These are phyloP conservation scores for Basidiobolus meristosporus DNA, from an alignment of 371 early-diverging fungal species.

Conservation along the genomic window DNA sequence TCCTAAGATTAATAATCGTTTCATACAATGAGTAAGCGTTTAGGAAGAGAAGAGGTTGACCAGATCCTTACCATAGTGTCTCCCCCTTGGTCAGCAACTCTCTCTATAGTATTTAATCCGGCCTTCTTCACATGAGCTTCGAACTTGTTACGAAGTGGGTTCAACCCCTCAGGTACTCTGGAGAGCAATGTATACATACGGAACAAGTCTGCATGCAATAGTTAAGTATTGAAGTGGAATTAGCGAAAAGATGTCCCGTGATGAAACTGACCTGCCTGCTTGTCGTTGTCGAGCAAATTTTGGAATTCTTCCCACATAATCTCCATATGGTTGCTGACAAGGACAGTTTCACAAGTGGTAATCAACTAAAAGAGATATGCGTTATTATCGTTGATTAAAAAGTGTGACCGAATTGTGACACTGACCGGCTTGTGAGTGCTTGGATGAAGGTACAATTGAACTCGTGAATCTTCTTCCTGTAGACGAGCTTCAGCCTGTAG, in stretches of 20 bases:
- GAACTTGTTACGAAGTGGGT: constrained; percentile 61
- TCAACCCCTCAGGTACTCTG: constrained; percentile 65
- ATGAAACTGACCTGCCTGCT: constrained; percentile 48
- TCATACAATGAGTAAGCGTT: no score
- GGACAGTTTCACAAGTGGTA: constrained; percentile 56
- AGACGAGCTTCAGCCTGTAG: constrained; percentile 64
- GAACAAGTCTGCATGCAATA: constrained; percentile 49
- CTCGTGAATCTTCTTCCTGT: constrained; percentile 74
- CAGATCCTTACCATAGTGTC: constrained; percentile 17
- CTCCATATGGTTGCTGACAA: constrained; percentile 64
- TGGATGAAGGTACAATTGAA: constrained; percentile 69
- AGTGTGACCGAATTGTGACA: neutral
- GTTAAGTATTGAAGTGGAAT: neutral
- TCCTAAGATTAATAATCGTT: constrained; percentile 16
- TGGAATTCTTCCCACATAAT: constrained; percentile 79
- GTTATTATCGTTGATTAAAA: neutral
- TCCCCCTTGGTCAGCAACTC: constrained; percentile 45
- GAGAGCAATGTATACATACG: constrained; percentile 68
- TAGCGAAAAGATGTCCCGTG: no score
- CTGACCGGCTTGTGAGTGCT: constrained; percentile 46
- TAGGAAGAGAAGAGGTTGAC: neutral
- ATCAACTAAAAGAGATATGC: constrained; percentile 21
- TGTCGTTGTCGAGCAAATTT: constrained; percentile 61
- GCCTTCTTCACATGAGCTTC: constrained; percentile 65
- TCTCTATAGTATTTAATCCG: constrained; percentile 65